Evolutionary conservation across 768 basidiomycete genomes (phyloP).

Genomic region (Rubroboletus satanas): DNA sequence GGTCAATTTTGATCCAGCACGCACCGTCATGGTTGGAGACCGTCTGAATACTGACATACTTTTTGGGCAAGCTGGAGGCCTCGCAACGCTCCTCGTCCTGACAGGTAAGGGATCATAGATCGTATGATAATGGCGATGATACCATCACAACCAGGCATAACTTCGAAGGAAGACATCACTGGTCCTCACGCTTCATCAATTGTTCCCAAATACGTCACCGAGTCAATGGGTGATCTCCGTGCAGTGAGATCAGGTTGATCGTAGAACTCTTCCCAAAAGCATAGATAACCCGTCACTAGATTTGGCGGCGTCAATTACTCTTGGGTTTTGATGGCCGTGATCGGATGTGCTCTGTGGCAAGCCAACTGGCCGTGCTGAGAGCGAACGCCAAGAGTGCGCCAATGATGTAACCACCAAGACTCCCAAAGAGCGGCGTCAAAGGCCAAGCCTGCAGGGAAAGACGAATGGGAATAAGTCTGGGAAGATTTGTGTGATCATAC

Average conservation of each 20-base stretch:
- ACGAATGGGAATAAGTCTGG: neutral
- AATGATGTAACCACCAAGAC: conserved; percentile 62
- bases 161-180: conserved; percentile 66
- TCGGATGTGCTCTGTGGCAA: conserved; percentile 39
- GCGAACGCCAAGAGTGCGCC: conserved; percentile 55
- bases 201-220: conserved; percentile 77
- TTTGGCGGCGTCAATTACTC: conserved; percentile 14
- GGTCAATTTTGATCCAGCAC: conserved; percentile 77
- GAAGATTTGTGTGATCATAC: conserved; percentile 40
- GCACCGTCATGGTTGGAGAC: conserved; percentile 95
- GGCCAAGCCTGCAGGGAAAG: conserved; percentile 69
- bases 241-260: conserved; percentile 25
- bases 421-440: conserved; percentile 69
- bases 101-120: conserved; percentile 54
- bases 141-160: conserved; percentile 55
- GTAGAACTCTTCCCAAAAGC: conserved; percentile 8
- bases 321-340: conserved; percentile 23
- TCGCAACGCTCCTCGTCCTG: conserved; percentile 85
- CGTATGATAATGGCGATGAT: neutral
- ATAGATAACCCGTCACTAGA: conserved; percentile 1
- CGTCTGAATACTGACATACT: conserved; percentile 93
- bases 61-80: conserved; percentile 84
- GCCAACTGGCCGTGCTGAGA: conserved; percentile 36
- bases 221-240: conserved; percentile 79
- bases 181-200: conserved; percentile 66